These are phyloP conservation scores for Penicillium alfredii DNA, from an alignment of 495 filamentous ascomycete species.

Conservation along the genomic window DNA sequence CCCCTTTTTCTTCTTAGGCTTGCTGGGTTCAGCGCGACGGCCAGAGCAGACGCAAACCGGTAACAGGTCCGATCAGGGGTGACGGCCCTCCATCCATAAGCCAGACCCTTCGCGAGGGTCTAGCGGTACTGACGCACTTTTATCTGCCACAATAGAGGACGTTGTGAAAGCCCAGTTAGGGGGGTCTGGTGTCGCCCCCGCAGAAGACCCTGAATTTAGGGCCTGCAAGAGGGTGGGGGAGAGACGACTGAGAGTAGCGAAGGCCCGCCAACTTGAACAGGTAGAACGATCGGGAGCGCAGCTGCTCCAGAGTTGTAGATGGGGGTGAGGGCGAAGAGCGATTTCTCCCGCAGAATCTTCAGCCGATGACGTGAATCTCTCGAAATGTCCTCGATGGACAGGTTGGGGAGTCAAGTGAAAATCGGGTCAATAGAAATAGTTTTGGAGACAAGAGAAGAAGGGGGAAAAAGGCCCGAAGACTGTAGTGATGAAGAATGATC, in stretches of 20 bases:
- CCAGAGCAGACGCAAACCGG: slow-evolving; percentile 27
- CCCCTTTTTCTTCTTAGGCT: not conserved
- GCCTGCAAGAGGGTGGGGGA: slow-evolving; percentile 87
- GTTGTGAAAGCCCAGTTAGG: slow-evolving; percentile 67
- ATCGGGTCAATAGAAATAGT: no score
- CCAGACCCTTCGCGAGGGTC: slow-evolving; percentile 46
- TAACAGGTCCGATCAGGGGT: slow-evolving; percentile 30
- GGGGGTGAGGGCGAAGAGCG: slow-evolving; percentile 11
- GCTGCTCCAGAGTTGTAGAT: slow-evolving; percentile 32
- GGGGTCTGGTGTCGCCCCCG: slow-evolving; percentile 95
- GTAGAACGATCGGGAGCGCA: slow-evolving; percentile 34
- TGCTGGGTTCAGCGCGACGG: slow-evolving; percentile 17
- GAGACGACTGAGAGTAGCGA: slow-evolving; percentile 67
- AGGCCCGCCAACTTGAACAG: slow-evolving; percentile 97
- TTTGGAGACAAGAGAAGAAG: no score
- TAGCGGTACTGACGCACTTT: slow-evolving; percentile 41
- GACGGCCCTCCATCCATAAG: slow-evolving; percentile 39
- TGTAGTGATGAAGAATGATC: no score
- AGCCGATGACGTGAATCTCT: not conserved
- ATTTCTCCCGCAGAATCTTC: slow-evolving; percentile 10
- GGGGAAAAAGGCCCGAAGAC: not conserved
- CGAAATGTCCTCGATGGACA: no score
- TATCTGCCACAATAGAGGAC: slow-evolving; percentile 32
- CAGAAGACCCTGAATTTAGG: slow-evolving; percentile 85
- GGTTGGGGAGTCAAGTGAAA: no score